phyloP scores from a whole-genome alignment of 805 yeast genomes.

The Ogataea siamensis region DNA sequence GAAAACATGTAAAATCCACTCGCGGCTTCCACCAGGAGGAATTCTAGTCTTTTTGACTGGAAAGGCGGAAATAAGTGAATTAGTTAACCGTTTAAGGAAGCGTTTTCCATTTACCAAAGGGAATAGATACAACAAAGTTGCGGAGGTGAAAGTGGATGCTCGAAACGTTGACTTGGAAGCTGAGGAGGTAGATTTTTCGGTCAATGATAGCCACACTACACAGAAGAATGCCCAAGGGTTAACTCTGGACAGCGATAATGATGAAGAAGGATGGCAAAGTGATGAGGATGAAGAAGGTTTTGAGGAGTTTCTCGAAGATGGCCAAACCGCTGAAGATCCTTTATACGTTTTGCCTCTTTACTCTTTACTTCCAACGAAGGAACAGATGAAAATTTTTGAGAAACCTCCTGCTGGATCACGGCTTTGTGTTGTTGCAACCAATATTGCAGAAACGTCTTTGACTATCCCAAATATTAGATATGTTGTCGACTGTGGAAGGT shows the following conservation, averaged over 20 bases:
- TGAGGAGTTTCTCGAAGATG: slow-evolving; percentile 69
- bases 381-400: slow-evolving; percentile 90
- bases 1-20: slow-evolving; percentile 85
- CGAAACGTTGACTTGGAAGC: slow-evolving; percentile 73
- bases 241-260: slow-evolving; percentile 41
- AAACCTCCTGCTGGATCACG: slow-evolving; percentile 83
- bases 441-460: slow-evolving; percentile 95
- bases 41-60: slow-evolving; percentile 91
- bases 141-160: slow-evolving; percentile 50
- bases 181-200: slow-evolving; percentile 77
- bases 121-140: slow-evolving; percentile 31
- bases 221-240: neutral
- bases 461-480: slow-evolving; percentile 95
- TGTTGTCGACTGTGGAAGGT: slow-evolving; percentile 92
- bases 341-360: slow-evolving; percentile 88
- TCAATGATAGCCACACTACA: slow-evolving; percentile 24
- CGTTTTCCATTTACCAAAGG: slow-evolving; percentile 57
- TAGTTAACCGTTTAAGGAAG: slow-evolving; percentile 65
- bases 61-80: slow-evolving; percentile 80
- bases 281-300: slow-evolving; percentile 54
- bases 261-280: slow-evolving; percentile 50
- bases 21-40: slow-evolving; percentile 87
- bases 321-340: slow-evolving; percentile 72
- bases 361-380: slow-evolving; percentile 88
- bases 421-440: slow-evolving; percentile 91